Percentiles rank a stretch among this genome's conserved stretches.
Conservation (phyloP, 495 filamentous ascomycete species). For the Copromyces sp. region DNA sequence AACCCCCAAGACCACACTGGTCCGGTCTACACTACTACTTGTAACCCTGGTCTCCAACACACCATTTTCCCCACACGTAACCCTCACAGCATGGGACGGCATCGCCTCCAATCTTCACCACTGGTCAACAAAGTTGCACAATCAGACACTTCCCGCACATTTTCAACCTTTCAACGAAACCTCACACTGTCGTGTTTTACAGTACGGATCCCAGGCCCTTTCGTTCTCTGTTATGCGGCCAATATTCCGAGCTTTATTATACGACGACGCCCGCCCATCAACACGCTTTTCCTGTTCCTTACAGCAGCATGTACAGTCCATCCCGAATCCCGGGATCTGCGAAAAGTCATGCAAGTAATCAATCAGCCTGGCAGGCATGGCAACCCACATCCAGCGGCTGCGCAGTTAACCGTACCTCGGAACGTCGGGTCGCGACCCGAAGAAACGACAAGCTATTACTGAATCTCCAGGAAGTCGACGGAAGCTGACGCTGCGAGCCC, state of each 20-base stretch:
- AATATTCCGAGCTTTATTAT: neutral
- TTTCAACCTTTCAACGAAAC: neutral
- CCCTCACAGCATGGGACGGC: neutral
- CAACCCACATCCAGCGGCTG: neutral
- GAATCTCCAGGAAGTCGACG: neutral
- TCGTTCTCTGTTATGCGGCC: neutral
- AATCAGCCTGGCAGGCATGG: neutral
- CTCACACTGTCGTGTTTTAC: neutral
- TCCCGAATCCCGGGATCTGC: neutral
- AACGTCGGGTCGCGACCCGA: neutral
- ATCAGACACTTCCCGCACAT: neutral
- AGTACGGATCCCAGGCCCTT: neutral
- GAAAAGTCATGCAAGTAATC: neutral
- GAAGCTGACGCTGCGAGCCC: neutral
- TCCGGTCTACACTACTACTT: too few species aligned
- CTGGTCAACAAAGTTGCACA: neutral
- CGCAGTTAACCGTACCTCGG: neutral
- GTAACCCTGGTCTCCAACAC: neutral
- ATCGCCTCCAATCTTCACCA: neutral
- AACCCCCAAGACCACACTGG: too few species aligned
- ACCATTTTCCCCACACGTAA: neutral
- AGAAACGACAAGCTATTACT: neutral
- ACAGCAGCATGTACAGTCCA: neutral
- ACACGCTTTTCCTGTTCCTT: neutral
- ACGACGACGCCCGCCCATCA: neutral